phyloP scores from a whole-genome alignment of 345 rosid species.

The Lumnitzera racemosa region DNA sequence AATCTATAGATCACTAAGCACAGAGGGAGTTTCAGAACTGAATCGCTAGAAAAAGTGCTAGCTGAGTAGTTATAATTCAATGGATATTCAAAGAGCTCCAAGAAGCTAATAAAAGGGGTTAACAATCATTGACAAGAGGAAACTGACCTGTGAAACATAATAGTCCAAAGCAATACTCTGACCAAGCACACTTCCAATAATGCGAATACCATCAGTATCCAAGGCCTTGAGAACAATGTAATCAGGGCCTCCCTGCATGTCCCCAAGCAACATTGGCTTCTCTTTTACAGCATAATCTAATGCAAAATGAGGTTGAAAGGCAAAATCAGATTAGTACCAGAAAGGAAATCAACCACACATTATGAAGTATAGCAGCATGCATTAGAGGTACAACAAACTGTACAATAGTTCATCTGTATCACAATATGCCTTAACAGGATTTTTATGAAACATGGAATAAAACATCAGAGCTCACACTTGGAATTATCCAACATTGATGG shows the following conservation, averaged over 20 bases:
- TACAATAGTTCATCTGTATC: too few species aligned
- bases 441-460: too few species aligned
- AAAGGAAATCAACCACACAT: background rate
- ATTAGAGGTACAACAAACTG: too few species aligned
- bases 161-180: slow-evolving; percentile 92
- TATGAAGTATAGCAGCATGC: too few species aligned
- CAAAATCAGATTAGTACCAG: slow-evolving; percentile 5
- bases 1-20: too few species aligned
- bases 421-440: too few species aligned
- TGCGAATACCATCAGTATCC: slow-evolving; percentile 80
- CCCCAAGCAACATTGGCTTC: slow-evolving; percentile 58
- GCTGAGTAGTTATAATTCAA: too few species aligned
- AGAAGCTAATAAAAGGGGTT: background rate
- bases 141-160: slow-evolving; percentile 82
- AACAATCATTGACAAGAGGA: background rate
- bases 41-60: too few species aligned
- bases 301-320: slow-evolving; percentile 8
- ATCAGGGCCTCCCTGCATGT: slow-evolving; percentile 87
- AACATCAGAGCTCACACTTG: too few species aligned
- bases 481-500: too few species aligned
- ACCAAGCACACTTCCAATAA: slow-evolving; percentile 91
- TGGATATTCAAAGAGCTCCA: background rate
- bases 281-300: slow-evolving; percentile 86
- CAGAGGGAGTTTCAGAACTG: too few species aligned
- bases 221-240: slow-evolving; percentile 57